Conservation (phyloP, 116 monocot species). For the Dioscorea cayenensis region DNA sequence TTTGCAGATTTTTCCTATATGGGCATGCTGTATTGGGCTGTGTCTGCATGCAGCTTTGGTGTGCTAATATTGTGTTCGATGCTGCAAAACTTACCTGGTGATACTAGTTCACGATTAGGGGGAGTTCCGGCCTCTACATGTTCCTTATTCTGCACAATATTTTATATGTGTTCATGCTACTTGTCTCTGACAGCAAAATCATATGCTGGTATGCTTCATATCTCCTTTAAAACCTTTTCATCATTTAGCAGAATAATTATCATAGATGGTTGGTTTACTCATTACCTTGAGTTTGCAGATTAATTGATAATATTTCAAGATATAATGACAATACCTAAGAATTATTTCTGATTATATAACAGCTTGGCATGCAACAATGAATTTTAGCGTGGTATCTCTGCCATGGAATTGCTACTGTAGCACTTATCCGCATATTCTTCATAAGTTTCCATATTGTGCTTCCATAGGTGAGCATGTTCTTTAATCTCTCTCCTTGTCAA, state of each 20-base stretch:
- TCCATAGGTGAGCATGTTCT: conserved; percentile 59
- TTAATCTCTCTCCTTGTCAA: neutral
- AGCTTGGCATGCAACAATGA: conserved; percentile 31
- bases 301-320: neutral
- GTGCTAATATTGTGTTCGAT: conserved; percentile 42
- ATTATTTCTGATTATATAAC: neutral
- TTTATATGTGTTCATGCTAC: conserved; percentile 36
- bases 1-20: conserved; percentile 34
- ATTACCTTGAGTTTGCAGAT: neutral
- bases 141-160: conserved; percentile 21
- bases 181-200: conserved; percentile 27
- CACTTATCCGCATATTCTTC: conserved; percentile 61
- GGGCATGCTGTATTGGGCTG: conserved; percentile 65
- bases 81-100: conserved; percentile 22
- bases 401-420: conserved; percentile 57
- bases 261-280: too few species aligned
- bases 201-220: conserved; percentile 40
- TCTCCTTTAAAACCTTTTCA: neutral
- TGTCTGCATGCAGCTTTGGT: conserved; percentile 47
- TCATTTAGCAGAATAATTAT: neutral
- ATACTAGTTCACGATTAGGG: conserved; percentile 12
- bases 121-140: conserved; percentile 22
- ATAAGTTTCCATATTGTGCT: conserved; percentile 81
- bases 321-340: neutral
- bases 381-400: conserved; percentile 50